Percentiles rank a stretch among this genome's conserved stretches.
Evolutionary conservation across 208 protist genomes (phyloP).

Genomic region (Trypanosoma avium): DNA sequence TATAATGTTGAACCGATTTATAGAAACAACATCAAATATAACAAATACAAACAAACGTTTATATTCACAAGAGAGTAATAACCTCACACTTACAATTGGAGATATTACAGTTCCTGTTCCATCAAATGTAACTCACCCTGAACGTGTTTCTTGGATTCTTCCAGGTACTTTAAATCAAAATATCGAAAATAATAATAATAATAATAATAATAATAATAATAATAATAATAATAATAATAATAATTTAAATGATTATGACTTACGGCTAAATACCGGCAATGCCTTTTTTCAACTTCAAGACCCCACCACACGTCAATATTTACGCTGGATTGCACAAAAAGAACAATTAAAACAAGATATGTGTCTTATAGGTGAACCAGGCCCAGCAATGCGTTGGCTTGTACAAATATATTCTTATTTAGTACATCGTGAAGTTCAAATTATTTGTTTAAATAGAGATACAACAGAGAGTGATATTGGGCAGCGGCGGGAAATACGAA

Average conservation of each 20-base stretch:
- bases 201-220: not conserved
- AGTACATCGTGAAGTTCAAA: slow-evolving; percentile 81
- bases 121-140: slow-evolving; percentile 46
- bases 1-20: not conserved
- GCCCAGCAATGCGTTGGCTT: slow-evolving; percentile 84
- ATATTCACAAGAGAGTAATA: slow-evolving; percentile 4
- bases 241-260: not conserved
- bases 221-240: not conserved
- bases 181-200: not conserved
- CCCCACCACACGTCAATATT: slow-evolving; percentile 51
- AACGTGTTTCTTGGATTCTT: slow-evolving; percentile 59
- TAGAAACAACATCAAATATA: not conserved
- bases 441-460: slow-evolving; percentile 91
- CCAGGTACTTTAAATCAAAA: slow-evolving; percentile 36
- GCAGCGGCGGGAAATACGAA: slow-evolving; percentile 90
- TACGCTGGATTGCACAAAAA: slow-evolving; percentile 94
- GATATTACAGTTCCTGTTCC: slow-evolving; percentile 71
- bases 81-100: slow-evolving; percentile 67
- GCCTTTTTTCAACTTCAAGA: slow-evolving; percentile 66
- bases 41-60: no score
- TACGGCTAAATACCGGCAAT: slow-evolving; percentile 26
- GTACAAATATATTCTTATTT: slow-evolving; percentile 75
- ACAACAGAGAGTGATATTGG: slow-evolving; percentile 96
- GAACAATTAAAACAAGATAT: slow-evolving; percentile 93
- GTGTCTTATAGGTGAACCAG: slow-evolving; percentile 93